Conservation (phyloP, 2,329 filamentous ascomycete genomes). For the Pseudogymnoascus pannorum region DNA sequence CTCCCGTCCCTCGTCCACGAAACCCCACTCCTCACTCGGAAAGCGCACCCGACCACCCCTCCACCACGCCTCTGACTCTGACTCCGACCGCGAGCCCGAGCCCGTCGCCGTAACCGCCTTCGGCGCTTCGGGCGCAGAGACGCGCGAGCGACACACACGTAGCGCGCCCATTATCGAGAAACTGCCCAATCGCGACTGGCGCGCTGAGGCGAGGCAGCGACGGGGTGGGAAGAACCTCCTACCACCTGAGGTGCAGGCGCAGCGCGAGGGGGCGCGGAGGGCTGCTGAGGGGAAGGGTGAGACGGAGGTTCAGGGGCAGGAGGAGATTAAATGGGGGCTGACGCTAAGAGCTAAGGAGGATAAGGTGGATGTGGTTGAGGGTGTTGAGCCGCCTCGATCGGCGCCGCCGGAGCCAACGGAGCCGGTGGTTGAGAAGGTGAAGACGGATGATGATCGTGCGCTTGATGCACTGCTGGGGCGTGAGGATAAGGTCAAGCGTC, state of each 20-base stretch:
- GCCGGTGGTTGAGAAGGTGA: conserved; percentile 26
- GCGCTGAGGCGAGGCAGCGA: conserved; percentile 43
- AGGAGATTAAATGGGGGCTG: conserved; percentile 16
- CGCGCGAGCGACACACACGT: neutral
- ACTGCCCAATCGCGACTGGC: conserved; percentile 56
- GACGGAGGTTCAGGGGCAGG: conserved; percentile 26
- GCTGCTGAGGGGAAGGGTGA: conserved; percentile 25
- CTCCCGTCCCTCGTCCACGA: neutral
- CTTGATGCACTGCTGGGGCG: conserved; percentile 60
- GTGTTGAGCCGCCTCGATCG: conserved; percentile 13
- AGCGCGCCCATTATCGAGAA: conserved; percentile 48
- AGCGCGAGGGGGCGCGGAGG: conserved; percentile 37
- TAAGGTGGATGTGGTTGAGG: conserved; percentile 14
- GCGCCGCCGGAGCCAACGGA: conserved; percentile 13
- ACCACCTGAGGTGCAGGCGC: conserved; percentile 45
- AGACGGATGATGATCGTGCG: conserved; percentile 55
- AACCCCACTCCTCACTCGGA: neutral
- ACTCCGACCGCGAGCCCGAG: neutral
- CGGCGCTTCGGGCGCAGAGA: neutral
- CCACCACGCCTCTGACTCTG: conserved; percentile 6
- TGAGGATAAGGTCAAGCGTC: conserved; percentile 35
- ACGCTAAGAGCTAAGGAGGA: conserved; percentile 15
- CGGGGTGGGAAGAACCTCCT: conserved; percentile 47
- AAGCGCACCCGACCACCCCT: neutral
- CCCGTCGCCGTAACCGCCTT: neutral